Evolutionary conservation across 2,329 filamentous ascomycete genomes (phyloP).

Genomic region (Clarireedia paspali): DNA sequence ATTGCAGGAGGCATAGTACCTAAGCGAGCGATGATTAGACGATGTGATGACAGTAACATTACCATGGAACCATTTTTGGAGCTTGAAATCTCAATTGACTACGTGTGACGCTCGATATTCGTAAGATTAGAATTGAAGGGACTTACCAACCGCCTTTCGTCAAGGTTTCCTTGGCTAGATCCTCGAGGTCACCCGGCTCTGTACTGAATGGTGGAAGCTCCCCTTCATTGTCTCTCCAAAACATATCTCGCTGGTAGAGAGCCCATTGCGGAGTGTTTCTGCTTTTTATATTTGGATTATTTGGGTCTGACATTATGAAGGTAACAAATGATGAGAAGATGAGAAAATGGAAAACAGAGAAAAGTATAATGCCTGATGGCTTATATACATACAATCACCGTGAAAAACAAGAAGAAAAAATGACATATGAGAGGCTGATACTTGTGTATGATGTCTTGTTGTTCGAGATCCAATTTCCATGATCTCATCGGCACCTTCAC

Average conservation of each 20-base stretch:
- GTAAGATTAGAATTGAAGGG: not conserved
- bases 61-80: not conserved
- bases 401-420: not conserved
- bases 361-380: not conserved
- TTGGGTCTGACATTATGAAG: constrained; percentile 34
- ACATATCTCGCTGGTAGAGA: constrained; percentile 47
- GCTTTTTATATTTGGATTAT: constrained; percentile 42
- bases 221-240: constrained; percentile 44
- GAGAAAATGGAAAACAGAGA: not conserved
- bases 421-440: not conserved
- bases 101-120: too few species aligned
- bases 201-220: constrained; percentile 44
- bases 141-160: constrained; percentile 46
- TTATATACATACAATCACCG: not conserved
- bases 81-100: not conserved
- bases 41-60: too few species aligned
- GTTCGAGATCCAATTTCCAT: not conserved
- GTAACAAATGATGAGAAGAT: not conserved
- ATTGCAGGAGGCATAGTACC: constrained; percentile 49
- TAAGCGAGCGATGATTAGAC: not conserved
- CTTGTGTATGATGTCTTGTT: not conserved
- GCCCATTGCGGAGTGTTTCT: constrained; percentile 46
- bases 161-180: constrained; percentile 46
- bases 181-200: constrained; percentile 50
- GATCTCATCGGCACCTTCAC: constrained; percentile 2